Evolutionary conservation across 768 basidiomycete species (phyloP).

Genomic region (Suillus plorans): DNA sequence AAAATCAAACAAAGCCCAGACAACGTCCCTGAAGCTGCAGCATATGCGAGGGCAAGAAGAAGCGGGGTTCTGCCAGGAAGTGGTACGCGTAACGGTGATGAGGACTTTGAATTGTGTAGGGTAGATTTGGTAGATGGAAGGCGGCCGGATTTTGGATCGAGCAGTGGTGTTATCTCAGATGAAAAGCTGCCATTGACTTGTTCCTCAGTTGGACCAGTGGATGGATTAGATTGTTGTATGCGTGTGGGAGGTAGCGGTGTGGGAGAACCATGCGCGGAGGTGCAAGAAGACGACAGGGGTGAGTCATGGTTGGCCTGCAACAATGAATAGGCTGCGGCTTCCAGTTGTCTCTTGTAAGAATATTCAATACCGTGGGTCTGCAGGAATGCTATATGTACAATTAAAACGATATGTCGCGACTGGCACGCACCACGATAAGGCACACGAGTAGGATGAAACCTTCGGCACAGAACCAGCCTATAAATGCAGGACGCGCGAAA

Average conservation of each 20-base stretch:
- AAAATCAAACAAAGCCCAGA: slow-evolving; percentile 92
- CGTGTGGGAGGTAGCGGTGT: slow-evolving; percentile 27
- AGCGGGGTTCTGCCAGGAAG: slow-evolving; percentile 47
- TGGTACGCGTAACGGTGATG: slow-evolving; percentile 26
- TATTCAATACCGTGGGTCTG: slow-evolving; percentile 78
- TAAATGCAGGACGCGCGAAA: slow-evolving; percentile 73
- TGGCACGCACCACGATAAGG: slow-evolving; percentile 58
- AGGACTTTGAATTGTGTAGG: slow-evolving; percentile 29
- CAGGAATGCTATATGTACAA: not conserved
- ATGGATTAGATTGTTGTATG: slow-evolving; percentile 30
- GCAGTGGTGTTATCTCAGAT: slow-evolving; percentile 57
- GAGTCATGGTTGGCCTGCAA: slow-evolving; percentile 6
- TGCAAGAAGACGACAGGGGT: slow-evolving; percentile 10
- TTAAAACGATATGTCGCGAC: not conserved
- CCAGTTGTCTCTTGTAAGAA: slow-evolving; percentile 45
- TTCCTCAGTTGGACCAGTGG: slow-evolving; percentile 36
- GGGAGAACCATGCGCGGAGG: slow-evolving; percentile 34
- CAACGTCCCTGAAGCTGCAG: slow-evolving; percentile 83
- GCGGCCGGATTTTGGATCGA: slow-evolving; percentile 40
- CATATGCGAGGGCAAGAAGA: slow-evolving; percentile 78
- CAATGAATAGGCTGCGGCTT: slow-evolving; percentile 13
- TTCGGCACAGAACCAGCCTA: slow-evolving; percentile 78
- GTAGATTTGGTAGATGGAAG: slow-evolving; percentile 30
- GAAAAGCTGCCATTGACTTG: slow-evolving; percentile 25
- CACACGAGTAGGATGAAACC: slow-evolving; percentile 57